Conservation (phyloP, 768 basidiomycete species). For the Pleurotus cornucopiae region DNA sequence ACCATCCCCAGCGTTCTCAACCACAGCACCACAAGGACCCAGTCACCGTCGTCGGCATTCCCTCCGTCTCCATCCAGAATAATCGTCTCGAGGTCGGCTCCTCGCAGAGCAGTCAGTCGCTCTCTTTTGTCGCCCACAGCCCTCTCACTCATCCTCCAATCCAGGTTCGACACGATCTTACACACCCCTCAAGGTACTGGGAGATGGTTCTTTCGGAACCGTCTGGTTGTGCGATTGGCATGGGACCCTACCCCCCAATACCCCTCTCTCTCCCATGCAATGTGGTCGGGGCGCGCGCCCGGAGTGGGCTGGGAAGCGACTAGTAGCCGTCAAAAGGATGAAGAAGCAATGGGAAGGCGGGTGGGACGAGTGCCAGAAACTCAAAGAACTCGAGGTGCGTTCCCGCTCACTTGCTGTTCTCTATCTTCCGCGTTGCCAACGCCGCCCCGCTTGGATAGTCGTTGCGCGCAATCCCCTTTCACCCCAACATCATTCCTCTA, state of each 20-base stretch:
- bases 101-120: slow-evolving; percentile 61
- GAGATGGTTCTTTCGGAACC: slow-evolving; percentile 97
- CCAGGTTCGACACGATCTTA: slow-evolving; percentile 84
- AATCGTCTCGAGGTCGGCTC: slow-evolving; percentile 71
- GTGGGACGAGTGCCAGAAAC: slow-evolving; percentile 93
- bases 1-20: slow-evolving; percentile 24
- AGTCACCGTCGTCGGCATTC: slow-evolving; percentile 67
- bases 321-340: slow-evolving; percentile 98
- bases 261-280: slow-evolving; percentile 91
- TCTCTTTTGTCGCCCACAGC: slow-evolving; percentile 12
- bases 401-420: slow-evolving; percentile 4
- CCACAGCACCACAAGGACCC: slow-evolving; percentile 46
- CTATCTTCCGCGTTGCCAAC: slow-evolving; percentile 13
- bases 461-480: slow-evolving; percentile 88
- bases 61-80: slow-evolving; percentile 69
- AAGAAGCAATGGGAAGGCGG: slow-evolving; percentile 97
- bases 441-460: slow-evolving; percentile 52
- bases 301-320: slow-evolving; percentile 90
- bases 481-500: slow-evolving; percentile 96
- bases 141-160: slow-evolving; percentile 11
- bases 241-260: slow-evolving; percentile 88
- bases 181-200: slow-evolving; percentile 93
- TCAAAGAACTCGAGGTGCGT: slow-evolving; percentile 93
- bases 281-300: slow-evolving; percentile 88
- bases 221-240: slow-evolving; percentile 99